These are phyloP conservation scores for Arthromyces matolae DNA, from an alignment of 768 basidiomycete genomes.

Conservation along the genomic window DNA sequence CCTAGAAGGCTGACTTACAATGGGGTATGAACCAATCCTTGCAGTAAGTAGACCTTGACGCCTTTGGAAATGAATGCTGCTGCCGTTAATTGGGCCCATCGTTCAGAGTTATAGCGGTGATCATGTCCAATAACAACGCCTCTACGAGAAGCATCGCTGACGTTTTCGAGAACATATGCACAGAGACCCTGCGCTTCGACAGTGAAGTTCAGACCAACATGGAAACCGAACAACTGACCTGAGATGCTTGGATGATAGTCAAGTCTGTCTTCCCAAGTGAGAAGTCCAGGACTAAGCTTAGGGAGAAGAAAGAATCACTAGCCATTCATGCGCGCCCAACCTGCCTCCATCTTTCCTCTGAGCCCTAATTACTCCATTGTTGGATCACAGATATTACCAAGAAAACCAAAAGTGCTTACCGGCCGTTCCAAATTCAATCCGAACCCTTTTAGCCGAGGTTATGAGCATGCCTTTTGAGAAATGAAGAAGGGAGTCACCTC, in stretches of 20 bases:
- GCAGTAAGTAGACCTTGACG: conserved; percentile 66
- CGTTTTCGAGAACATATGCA: conserved; percentile 58
- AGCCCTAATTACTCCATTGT: conserved; percentile 53
- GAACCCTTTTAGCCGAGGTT: conserved; percentile 34
- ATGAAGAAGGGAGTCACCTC: conserved; percentile 33
- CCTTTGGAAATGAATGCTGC: conserved; percentile 60
- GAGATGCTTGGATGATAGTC: conserved; percentile 76
- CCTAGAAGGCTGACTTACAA: conserved; percentile 44
- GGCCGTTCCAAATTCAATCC: conserved; percentile 88
- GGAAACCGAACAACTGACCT: conserved; percentile 38
- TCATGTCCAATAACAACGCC: conserved; percentile 87
- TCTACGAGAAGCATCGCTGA: conserved; percentile 47
- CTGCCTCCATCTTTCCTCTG: conserved; percentile 81
- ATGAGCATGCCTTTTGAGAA: background rate
- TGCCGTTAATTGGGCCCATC: conserved; percentile 76
- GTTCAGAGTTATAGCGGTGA: conserved; percentile 75
- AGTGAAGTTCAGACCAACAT: no score
- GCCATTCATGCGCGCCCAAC: conserved; percentile 90
- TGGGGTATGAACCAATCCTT: conserved; percentile 76
- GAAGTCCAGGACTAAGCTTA: background rate
- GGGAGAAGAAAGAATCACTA: background rate
- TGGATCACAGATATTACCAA: no score
- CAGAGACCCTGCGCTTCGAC: conserved; percentile 58
- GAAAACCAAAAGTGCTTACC: conserved; percentile 37
- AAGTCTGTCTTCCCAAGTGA: conserved; percentile 41